A percentile compares a stretch with the other conserved stretches of the same genome.
phyloP scores from a whole-genome alignment of 441 rosid species.

The Populus hybrid region DNA sequence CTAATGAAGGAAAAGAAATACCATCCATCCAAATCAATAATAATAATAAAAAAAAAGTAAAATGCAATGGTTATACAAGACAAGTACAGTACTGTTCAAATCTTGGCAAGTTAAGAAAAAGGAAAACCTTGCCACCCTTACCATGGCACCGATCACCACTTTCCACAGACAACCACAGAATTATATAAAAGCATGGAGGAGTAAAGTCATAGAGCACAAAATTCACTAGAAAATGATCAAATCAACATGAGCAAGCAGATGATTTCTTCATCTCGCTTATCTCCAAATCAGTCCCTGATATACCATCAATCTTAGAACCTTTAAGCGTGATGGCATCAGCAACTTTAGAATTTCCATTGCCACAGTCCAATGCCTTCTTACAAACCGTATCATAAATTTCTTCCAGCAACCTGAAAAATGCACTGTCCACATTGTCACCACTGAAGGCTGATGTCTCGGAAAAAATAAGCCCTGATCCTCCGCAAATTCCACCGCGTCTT shows the following conservation, averaged over 20 bases:
- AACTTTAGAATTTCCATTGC: conserved; percentile 24
- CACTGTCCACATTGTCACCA: conserved; percentile 69
- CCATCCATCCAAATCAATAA: not conserved
- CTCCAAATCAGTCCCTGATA: conserved; percentile 56
- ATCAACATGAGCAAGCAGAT: conserved; percentile 62
- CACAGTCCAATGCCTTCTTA: conserved; percentile 43
- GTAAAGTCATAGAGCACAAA: not conserved
- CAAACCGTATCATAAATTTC: conserved; percentile 57
- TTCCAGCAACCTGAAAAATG: conserved; percentile 74
- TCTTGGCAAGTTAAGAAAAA: no score
- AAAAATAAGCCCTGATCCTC: conserved; percentile 77
- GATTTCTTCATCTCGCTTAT: conserved; percentile 49
- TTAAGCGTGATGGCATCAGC: conserved; percentile 29
- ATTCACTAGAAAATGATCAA: not conserved
- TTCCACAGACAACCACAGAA: not conserved
- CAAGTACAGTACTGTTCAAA: no score
- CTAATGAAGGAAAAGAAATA: not conserved
- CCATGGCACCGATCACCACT: no score
- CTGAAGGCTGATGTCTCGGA: conserved; percentile 88
- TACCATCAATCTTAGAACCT: conserved; percentile 64
- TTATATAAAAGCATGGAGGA: not conserved
- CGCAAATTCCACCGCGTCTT: conserved; percentile 81
- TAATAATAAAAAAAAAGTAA: no score
- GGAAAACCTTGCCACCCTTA: not conserved
- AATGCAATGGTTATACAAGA: no score